Evolutionary conservation across 1,284 basidiomycete species (phyloP).

Genomic region (Puccinia hordei): DNA sequence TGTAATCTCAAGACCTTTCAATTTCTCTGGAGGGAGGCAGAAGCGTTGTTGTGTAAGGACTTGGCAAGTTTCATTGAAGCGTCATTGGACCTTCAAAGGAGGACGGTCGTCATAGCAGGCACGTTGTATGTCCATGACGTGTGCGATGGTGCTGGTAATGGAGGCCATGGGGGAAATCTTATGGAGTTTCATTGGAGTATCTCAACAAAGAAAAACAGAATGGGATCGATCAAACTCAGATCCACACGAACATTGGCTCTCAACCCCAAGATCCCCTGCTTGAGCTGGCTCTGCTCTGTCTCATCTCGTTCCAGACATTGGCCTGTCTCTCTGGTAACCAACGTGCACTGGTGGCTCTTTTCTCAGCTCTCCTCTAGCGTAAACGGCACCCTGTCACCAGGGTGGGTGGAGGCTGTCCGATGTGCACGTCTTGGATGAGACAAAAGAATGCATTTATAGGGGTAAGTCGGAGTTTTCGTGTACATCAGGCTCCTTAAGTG

Average conservation of each 20-base stretch:
- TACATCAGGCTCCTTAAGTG: too few relatives aligned
- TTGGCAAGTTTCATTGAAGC: slow-evolving; percentile 2
- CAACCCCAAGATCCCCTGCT: too few relatives aligned
- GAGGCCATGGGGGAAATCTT: neutral
- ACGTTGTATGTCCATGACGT: too few relatives aligned
- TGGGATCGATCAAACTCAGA: too few relatives aligned
- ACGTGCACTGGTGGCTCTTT: too few relatives aligned
- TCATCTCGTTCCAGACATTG: neutral
- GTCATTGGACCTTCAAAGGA: neutral
- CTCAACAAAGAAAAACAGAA: too few relatives aligned
- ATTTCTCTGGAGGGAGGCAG: neutral
- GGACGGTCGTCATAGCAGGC: neutral
- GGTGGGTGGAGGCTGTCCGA: too few relatives aligned
- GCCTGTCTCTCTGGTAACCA: neutral
- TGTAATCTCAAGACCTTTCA: too few relatives aligned
- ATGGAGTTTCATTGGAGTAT: neutral
- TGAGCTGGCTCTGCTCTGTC: too few relatives aligned
- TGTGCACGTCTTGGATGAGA: neutral
- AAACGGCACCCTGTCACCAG: neutral
- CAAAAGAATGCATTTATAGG: neutral
- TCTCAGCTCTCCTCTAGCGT: neutral
- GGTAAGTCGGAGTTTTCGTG: slow-evolving; percentile 1
- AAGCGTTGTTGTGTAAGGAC: neutral
- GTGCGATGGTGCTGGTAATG: neutral
- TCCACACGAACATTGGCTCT: too few relatives aligned